Conservation (phyloP, 495 filamentous ascomycete species). For the Aspergillus sclerotiicarbonarius region DNA sequence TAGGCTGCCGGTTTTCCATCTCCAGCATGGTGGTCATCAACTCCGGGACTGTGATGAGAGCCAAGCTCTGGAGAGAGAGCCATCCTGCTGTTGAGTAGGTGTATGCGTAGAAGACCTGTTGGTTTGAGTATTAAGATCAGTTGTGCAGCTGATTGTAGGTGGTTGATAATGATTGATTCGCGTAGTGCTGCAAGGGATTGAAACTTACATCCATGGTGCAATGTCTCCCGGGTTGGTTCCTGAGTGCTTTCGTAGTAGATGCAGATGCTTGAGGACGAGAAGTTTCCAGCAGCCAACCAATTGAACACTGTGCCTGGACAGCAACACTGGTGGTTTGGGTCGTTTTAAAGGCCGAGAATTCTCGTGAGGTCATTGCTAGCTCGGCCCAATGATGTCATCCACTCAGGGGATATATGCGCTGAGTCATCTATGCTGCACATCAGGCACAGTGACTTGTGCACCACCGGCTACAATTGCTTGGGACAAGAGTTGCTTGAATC, state of each 20-base stretch:
- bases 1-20: constrained; percentile 53
- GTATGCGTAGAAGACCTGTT: constrained; percentile 64
- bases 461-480: not conserved
- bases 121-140: not conserved
- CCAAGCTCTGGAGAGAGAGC: constrained; percentile 64
- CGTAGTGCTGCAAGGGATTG: not conserved
- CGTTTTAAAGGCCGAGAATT: not conserved
- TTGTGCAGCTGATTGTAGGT: not conserved
- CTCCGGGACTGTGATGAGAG: constrained; percentile 62
- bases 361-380: constrained; percentile 4
- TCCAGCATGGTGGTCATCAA: constrained; percentile 63
- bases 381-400: constrained; percentile 1
- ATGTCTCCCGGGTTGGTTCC: not conserved
- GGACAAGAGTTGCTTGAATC: too few species aligned
- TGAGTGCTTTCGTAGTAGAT: not conserved
- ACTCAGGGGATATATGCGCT: not conserved
- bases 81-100: constrained; percentile 64
- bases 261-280: not conserved
- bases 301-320: not conserved
- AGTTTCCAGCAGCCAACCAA: not conserved
- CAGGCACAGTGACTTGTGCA: not conserved
- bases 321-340: not conserved
- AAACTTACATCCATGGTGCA: constrained; percentile 21
- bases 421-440: not conserved
- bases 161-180: too few species aligned